phyloP scores from a whole-genome alignment of 257 asterid genomes.

The Solanum sitiens region DNA sequence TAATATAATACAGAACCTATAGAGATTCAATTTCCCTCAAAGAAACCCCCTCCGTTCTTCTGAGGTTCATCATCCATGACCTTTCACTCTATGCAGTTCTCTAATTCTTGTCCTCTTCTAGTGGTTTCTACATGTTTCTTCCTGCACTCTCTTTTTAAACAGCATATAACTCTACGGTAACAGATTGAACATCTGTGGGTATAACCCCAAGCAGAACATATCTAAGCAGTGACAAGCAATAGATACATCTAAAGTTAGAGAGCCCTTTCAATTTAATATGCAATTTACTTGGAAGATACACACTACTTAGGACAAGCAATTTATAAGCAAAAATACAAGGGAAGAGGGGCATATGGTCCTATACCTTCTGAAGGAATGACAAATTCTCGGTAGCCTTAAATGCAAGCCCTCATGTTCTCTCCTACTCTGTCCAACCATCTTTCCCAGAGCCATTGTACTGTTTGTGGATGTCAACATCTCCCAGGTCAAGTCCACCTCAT shows the following conservation, averaged over 20 bases:
- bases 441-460: constrained; percentile 67
- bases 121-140: background rate
- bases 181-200: background rate
- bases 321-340: background rate
- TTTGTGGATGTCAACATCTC: constrained; percentile 69
- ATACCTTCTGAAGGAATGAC: constrained; percentile 40
- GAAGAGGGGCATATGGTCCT: background rate
- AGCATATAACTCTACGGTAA: background rate
- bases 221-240: background rate
- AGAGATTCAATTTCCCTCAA: background rate
- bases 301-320: background rate
- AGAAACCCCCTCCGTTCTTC: background rate
- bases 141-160: background rate
- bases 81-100: background rate
- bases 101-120: background rate
- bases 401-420: constrained; percentile 8
- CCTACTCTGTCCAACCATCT: constrained; percentile 34
- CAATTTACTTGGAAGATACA: background rate
- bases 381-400: constrained; percentile 6
- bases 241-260: background rate
- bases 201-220: background rate
- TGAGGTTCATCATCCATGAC: background rate
- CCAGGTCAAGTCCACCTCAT: constrained; percentile 47
- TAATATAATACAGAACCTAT: background rate
- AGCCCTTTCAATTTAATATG: background rate